These are phyloP conservation scores for Garcia nutans DNA, from an alignment of 345 rosid species.

Conservation along the genomic window DNA sequence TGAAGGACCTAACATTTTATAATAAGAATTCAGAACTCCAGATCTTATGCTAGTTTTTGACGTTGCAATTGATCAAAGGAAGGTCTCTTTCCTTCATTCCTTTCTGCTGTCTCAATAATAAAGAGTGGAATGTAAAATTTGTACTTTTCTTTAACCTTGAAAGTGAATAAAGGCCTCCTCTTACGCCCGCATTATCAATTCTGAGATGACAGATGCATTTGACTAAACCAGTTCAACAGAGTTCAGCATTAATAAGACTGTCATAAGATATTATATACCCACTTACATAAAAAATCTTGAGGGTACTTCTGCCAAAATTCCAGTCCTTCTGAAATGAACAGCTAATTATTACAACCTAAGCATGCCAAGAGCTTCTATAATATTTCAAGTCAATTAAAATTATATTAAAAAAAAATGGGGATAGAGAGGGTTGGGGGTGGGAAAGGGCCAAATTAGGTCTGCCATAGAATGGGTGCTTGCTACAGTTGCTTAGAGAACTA, in stretches of 20 bases:
- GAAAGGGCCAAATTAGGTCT: conserved; percentile 20
- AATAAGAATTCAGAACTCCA: neutral
- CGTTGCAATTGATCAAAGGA: neutral
- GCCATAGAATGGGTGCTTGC: conserved; percentile 70
- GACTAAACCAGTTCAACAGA: neutral
- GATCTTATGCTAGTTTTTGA: neutral
- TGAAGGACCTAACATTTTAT: neutral
- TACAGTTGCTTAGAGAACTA: conserved; percentile 48
- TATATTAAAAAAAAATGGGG: neutral
- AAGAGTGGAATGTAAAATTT: neutral
- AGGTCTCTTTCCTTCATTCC: neutral
- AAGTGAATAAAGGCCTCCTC: neutral
- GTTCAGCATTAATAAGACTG: neutral
- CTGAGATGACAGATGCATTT: neutral
- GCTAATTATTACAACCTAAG: conserved; percentile 47
- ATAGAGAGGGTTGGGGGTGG: no score
- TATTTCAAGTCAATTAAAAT: conserved; percentile 1
- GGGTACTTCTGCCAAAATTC: conserved; percentile 39
- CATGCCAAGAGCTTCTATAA: conserved; percentile 16
- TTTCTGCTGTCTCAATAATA: neutral
- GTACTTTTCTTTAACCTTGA: neutral
- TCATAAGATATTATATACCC: conserved; percentile 2
- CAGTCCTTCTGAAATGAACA: conserved; percentile 42
- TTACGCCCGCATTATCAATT: no score
- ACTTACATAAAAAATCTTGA: conserved; percentile 58